Percentiles rank a stretch among this genome's conserved stretches.
phyloP scores from a whole-genome alignment of 306 rosid species.

The Quillaja saponaria region DNA sequence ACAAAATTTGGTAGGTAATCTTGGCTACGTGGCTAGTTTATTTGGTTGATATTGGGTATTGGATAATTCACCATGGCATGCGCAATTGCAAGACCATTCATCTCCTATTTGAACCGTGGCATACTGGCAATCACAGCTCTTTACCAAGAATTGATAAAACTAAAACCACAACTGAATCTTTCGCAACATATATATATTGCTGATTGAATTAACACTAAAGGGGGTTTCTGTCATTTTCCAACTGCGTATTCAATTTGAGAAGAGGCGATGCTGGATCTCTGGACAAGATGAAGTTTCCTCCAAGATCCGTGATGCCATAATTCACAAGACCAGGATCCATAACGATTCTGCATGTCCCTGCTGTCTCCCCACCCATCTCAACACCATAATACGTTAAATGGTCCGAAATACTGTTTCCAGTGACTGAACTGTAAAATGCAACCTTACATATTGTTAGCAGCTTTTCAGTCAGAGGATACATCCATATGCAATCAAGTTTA shows the following conservation, averaged over 20 bases:
- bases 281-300: slow-evolving; percentile 63
- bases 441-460: slow-evolving; percentile 33
- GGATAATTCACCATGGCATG: too few species aligned
- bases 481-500: background rate
- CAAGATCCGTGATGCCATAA: slow-evolving; percentile 44
- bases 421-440: slow-evolving; percentile 70
- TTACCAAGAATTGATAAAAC: slow-evolving; percentile 17
- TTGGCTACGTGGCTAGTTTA: too few species aligned
- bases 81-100: too few species aligned
- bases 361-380: slow-evolving; percentile 49
- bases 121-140: too few species aligned
- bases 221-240: slow-evolving; percentile 34
- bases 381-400: slow-evolving; percentile 71
- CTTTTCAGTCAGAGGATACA: background rate
- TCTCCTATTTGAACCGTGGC: slow-evolving; percentile 21
- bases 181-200: slow-evolving; percentile 15
- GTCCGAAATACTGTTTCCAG: slow-evolving; percentile 78
- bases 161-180: slow-evolving; percentile 10
- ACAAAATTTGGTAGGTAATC: too few species aligned
- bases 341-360: slow-evolving; percentile 71
- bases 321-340: slow-evolving; percentile 45
- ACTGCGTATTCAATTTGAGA: slow-evolving; percentile 44
- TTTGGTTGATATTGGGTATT: too few species aligned
- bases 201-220: slow-evolving; percentile 28
- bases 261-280: slow-evolving; percentile 56